Percentiles rank a stretch among this genome's conserved stretches.
phyloP scores from a whole-genome alignment of 2,329 filamentous ascomycete genomes.

The Trichoderma guizhouense region DNA sequence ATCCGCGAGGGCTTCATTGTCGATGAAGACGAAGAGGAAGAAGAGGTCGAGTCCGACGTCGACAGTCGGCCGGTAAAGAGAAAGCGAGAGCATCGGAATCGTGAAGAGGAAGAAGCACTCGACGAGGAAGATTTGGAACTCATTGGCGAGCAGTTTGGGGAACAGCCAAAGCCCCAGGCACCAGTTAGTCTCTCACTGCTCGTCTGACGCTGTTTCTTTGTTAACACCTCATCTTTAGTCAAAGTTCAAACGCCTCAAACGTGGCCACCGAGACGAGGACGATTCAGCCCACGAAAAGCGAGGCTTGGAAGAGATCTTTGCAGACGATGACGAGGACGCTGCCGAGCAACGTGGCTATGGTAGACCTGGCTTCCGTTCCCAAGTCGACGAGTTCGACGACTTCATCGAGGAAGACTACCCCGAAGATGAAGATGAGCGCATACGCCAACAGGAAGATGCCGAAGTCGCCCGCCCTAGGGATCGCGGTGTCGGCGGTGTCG shows the following conservation, averaged over 20 bases:
- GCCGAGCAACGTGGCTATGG: conserved; percentile 51
- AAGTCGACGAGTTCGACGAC: conserved; percentile 80
- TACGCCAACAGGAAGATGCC: conserved; percentile 75
- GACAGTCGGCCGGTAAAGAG: conserved; percentile 58
- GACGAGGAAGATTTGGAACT: conserved; percentile 96
- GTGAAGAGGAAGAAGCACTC: conserved; percentile 81
- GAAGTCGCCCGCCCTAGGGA: conserved; percentile 82
- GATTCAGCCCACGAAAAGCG: conserved; percentile 62
- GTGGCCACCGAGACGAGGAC: conserved; percentile 74
- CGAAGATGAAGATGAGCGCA: conserved; percentile 75
- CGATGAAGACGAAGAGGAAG: conserved; percentile 79
- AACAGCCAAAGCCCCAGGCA: conserved; percentile 56
- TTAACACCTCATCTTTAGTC: conserved; percentile 50
- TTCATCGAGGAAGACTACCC: conserved; percentile 97
- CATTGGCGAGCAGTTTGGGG: conserved; percentile 78
- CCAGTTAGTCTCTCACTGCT: conserved; percentile 56
- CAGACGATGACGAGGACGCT: conserved; percentile 83
- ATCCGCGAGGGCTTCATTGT: conserved; percentile 94
- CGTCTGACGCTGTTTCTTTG: background rate
- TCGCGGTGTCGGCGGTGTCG: conserved; percentile 63
- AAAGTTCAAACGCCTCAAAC: conserved; percentile 95
- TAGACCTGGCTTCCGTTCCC: conserved; percentile 53
- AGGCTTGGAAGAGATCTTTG: conserved; percentile 89
- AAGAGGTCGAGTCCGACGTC: conserved; percentile 56
- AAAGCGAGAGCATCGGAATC: conserved; percentile 73